A percentile compares a stretch with the other conserved stretches of the same genome.
phyloP scores from a whole-genome alignment of 768 basidiomycete species.

The Butyriboletus loyo region DNA sequence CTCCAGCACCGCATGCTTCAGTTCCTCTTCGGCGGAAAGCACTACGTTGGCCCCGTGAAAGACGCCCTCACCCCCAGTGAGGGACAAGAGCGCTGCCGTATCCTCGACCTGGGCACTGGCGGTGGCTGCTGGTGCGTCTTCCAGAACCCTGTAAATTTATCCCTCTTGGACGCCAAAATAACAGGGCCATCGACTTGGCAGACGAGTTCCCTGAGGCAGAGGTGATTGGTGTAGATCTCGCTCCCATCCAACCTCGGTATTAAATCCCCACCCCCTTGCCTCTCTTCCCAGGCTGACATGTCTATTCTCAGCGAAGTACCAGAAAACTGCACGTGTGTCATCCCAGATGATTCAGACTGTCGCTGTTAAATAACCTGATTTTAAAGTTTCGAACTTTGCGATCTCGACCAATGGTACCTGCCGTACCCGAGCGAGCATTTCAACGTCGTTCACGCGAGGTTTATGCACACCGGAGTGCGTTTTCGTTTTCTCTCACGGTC shows the following conservation, averaged over 20 bases:
- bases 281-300: conserved; percentile 11
- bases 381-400: conserved; percentile 66
- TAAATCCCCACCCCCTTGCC: conserved; percentile 5
- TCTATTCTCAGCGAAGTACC: conserved; percentile 51
- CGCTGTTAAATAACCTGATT: conserved; percentile 1
- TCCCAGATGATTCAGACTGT: neutral
- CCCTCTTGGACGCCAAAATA: neutral
- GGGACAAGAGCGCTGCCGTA: conserved; percentile 33
- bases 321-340: conserved; percentile 68
- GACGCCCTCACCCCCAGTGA: conserved; percentile 44
- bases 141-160: neutral
- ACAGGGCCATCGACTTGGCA: conserved; percentile 70
- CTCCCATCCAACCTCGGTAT: conserved; percentile 70
- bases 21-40: conserved; percentile 61
- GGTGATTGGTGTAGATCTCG: conserved; percentile 68
- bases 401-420: conserved; percentile 56
- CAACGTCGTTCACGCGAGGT: conserved; percentile 69
- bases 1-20: conserved; percentile 64
- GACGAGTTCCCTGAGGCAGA: conserved; percentile 67
- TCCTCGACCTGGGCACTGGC: conserved; percentile 71
- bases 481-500: conserved; percentile 1
- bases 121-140: conserved; percentile 54
- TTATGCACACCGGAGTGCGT: conserved; percentile 56
- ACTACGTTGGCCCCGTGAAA: conserved; percentile 64
- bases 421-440: conserved; percentile 65